Conservation (phyloP, 108 stramenopile species). For the Schizochytrium sp. region DNA sequence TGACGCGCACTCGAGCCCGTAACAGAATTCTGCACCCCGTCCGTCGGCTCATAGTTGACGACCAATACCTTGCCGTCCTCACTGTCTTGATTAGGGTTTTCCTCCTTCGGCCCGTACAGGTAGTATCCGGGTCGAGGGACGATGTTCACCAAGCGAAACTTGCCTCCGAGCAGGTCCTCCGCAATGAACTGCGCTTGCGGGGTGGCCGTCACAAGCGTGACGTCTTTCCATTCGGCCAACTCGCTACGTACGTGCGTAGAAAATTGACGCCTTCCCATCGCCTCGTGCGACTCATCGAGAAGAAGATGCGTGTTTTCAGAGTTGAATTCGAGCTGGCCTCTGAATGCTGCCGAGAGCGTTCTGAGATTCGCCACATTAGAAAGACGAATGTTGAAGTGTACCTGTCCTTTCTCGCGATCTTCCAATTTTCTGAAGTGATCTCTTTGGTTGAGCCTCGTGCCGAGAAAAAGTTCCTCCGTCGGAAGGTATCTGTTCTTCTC, state of each 20-base stretch:
- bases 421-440: background rate
- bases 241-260: background rate
- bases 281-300: background rate
- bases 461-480: background rate
- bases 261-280: background rate
- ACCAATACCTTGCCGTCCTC: background rate
- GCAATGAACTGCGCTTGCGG: background rate
- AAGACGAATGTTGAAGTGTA: background rate
- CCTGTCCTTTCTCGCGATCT: background rate
- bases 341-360: background rate
- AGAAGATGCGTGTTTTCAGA: background rate
- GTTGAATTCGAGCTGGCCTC: background rate
- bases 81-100: background rate
- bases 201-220: background rate
- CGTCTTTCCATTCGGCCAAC: background rate
- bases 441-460: background rate
- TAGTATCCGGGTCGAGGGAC: background rate
- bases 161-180: background rate
- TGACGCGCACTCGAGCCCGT: no score
- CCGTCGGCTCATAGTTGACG: background rate
- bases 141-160: background rate
- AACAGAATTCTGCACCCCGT: no score
- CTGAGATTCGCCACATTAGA: background rate
- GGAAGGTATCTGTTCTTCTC: background rate
- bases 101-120: background rate